Percentiles rank a stretch among this genome's conserved stretches.
Evolutionary conservation across 371 early-diverging fungal genomes (phyloP).

Genomic region (Mucor circinelloides): DNA sequence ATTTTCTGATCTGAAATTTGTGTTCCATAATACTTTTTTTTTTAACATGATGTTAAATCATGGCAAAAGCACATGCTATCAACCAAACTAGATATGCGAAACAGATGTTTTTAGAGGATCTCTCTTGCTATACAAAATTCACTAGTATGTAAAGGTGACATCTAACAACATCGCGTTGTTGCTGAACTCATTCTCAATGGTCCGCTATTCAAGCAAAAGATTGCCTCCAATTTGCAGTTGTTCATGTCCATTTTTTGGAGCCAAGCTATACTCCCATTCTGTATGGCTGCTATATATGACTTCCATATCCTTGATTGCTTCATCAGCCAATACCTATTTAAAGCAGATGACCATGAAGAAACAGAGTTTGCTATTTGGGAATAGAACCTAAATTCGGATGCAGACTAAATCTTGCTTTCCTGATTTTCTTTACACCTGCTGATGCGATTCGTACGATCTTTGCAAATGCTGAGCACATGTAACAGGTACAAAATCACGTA

Average conservation of each 20-base stretch:
- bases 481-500: background rate
- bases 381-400: background rate
- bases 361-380: background rate
- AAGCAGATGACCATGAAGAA: background rate
- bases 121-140: background rate
- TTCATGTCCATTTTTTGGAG: background rate
- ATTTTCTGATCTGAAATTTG: background rate
- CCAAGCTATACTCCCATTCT: background rate
- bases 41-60: too few species aligned
- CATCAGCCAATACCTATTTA: background rate
- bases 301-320: background rate
- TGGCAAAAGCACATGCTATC: too few species aligned
- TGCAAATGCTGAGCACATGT: background rate
- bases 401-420: background rate
- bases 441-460: background rate
- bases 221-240: background rate
- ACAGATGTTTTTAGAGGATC: background rate
- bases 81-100: too few species aligned
- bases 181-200: background rate
- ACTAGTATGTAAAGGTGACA: background rate
- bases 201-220: background rate
- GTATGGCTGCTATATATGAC: background rate
- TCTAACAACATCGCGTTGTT: background rate
- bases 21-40: too few species aligned
- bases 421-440: background rate